Conservation (phyloP, 768 basidiomycete genomes). For the Kwoniella dejecticola region DNA sequence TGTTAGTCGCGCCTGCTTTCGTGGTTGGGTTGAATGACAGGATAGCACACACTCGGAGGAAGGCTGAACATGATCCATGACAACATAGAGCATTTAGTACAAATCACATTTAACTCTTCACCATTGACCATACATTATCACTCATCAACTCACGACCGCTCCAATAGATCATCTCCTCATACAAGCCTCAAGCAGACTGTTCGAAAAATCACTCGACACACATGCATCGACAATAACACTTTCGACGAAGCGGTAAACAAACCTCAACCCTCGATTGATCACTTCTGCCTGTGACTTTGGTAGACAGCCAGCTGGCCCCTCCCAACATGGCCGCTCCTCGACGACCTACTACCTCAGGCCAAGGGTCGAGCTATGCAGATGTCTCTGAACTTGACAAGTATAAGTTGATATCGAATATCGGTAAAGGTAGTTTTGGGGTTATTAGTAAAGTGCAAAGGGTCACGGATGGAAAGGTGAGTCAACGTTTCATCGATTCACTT, state of each 20-base stretch:
- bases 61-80: slow-evolving; percentile 20
- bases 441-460: slow-evolving; percentile 91
- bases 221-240: slow-evolving; percentile 1
- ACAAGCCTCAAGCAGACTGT: neutral
- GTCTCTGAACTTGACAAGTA: slow-evolving; percentile 67
- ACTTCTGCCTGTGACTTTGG: too few relatives aligned
- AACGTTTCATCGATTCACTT: neutral
- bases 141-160: too few relatives aligned
- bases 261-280: too few relatives aligned
- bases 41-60: too few relatives aligned
- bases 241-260: slow-evolving; percentile 8
- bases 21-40: neutral
- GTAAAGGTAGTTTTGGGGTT: slow-evolving; percentile 96
- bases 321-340: slow-evolving; percentile 23
- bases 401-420: slow-evolving; percentile 86
- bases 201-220: neutral
- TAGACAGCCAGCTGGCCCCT: too few relatives aligned
- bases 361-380: slow-evolving; percentile 35
- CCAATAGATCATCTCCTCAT: too few relatives aligned
- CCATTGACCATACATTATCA: neutral
- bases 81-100: slow-evolving; percentile 9
- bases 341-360: slow-evolving; percentile 9
- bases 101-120: neutral
- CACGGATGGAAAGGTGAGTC: slow-evolving; percentile 76
- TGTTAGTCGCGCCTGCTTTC: slow-evolving; percentile 23